Evolutionary conservation across 2,329 filamentous ascomycete species (phyloP).

Genomic region (Fusarium xylarioides): DNA sequence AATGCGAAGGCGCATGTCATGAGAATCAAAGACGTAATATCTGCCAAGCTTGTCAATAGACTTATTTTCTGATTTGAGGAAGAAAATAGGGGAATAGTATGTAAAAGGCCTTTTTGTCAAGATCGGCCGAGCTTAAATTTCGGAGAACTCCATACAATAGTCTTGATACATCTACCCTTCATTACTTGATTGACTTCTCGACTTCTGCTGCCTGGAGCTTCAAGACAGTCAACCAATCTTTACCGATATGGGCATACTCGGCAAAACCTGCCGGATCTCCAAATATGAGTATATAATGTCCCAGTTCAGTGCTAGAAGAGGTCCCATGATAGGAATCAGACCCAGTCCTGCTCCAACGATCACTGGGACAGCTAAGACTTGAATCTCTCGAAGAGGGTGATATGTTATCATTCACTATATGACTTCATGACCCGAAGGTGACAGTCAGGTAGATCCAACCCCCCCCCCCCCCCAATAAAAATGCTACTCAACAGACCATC

Average conservation of each 20-base stretch:
- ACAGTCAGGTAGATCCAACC: too few relatives aligned
- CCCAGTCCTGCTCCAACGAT: background rate
- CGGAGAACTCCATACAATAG: background rate
- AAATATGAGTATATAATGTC: background rate
- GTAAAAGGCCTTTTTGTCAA: fast-evolving
- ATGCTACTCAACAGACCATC: background rate
- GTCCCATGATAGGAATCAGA: background rate
- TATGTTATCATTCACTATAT: too few relatives aligned
- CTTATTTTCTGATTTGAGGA: background rate
- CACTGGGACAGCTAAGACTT: too few relatives aligned
- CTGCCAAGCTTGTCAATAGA: background rate
- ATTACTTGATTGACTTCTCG: background rate
- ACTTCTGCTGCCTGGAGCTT: background rate
- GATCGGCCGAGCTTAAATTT: background rate
- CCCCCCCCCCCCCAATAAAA: too few relatives aligned
- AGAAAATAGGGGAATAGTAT: background rate
- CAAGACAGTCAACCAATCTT: background rate
- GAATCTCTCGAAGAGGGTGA: too few relatives aligned
- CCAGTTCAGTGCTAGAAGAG: background rate
- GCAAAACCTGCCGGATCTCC: background rate
- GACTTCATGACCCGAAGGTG: too few relatives aligned
- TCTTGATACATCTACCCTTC: background rate
- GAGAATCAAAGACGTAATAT: background rate
- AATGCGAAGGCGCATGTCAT: too few relatives aligned
- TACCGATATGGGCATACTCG: background rate